These are phyloP conservation scores for Iberis pinnata DNA, from an alignment of 345 rosid genomes.

Conservation along the genomic window DNA sequence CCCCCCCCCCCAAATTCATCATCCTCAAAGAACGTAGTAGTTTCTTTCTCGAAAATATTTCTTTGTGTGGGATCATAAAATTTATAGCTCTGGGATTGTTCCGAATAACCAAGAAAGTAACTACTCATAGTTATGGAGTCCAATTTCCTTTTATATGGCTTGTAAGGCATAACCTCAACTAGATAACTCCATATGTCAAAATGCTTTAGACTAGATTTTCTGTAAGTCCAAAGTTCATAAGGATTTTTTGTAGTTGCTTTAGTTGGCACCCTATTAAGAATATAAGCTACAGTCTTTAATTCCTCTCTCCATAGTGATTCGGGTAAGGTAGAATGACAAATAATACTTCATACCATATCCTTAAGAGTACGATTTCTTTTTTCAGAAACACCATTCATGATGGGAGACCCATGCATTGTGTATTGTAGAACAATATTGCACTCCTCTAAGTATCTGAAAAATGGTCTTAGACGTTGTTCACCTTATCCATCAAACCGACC, in stretches of 20 bases:
- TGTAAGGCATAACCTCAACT: neutral
- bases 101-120: neutral
- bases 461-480: neutral
- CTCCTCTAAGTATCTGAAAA: neutral
- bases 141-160: neutral
- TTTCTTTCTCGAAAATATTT: neutral
- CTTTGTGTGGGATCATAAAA: neutral
- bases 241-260: neutral
- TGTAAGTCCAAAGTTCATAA: neutral
- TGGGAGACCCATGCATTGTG: neutral
- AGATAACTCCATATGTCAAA: neutral
- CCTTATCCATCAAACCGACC: neutral
- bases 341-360: neutral
- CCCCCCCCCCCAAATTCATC: too few species aligned
- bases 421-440: neutral
- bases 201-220: neutral
- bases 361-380: neutral
- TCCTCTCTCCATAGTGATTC: neutral
- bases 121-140: neutral
- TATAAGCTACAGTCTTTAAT: neutral
- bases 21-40: neutral
- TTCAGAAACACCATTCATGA: neutral
- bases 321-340: neutral
- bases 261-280: neutral
- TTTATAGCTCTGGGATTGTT: neutral